These are phyloP conservation scores for Ophiostoma sp. DNA, from an alignment of 2,329 filamentous ascomycete genomes.

Conservation along the genomic window DNA sequence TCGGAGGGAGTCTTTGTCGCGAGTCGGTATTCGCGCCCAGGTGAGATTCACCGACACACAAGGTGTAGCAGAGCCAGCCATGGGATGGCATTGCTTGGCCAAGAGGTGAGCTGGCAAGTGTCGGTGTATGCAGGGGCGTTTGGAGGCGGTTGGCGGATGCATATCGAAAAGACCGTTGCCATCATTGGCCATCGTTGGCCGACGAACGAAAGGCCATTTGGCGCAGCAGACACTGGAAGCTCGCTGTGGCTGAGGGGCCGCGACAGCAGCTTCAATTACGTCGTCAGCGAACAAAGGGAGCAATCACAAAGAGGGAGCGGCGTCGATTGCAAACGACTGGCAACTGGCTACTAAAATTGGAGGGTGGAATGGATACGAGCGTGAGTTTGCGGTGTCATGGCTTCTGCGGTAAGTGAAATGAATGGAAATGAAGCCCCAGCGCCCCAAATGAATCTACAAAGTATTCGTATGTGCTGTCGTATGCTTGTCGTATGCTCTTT, in stretches of 20 bases:
- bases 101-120: neutral
- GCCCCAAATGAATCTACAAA: neutral
- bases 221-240: neutral
- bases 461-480: neutral
- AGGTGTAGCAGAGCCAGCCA: constrained; percentile 9
- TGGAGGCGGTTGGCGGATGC: neutral
- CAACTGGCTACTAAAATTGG: neutral
- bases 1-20: neutral
- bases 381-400: neutral
- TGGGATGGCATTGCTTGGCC: neutral
- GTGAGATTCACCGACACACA: constrained; percentile 13
- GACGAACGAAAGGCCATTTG: too few relatives aligned
- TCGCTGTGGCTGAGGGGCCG: constrained; percentile 12
- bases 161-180: neutral
- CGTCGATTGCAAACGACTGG: neutral
- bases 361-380: neutral
- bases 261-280: constrained; percentile 1
- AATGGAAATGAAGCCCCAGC: neutral
- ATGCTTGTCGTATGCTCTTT: constrained; percentile 11
- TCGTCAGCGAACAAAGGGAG: constrained; percentile 10
- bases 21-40: neutral
- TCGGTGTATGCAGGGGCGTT: neutral
- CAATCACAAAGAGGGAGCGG: neutral
- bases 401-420: neutral
- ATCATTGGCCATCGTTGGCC: neutral